These are phyloP conservation scores for Pseudopithomyces chartarum DNA, from an alignment of 2,329 filamentous ascomycete species.

Conservation along the genomic window DNA sequence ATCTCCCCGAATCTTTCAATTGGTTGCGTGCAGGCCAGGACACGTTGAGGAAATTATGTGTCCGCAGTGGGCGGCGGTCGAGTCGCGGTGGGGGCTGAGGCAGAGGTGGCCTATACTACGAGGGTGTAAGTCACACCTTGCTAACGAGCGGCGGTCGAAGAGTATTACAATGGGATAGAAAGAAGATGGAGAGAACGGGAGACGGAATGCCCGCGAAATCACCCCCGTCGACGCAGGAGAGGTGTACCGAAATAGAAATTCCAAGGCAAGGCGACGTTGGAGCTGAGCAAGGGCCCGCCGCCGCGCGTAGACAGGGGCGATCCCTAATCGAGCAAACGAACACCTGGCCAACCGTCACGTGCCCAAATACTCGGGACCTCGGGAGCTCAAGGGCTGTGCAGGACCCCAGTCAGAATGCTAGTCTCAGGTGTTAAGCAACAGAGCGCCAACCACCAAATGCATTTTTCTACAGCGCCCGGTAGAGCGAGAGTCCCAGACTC, in stretches of 20 bases:
- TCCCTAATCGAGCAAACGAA: constrained; percentile 8
- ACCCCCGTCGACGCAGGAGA: constrained; percentile 24
- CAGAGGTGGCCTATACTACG: constrained; percentile 8
- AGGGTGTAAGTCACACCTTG: background rate
- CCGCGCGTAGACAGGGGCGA: constrained; percentile 10
- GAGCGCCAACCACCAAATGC: background rate
- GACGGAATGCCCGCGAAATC: constrained; percentile 7
- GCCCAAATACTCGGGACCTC: background rate
- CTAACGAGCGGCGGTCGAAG: constrained; percentile 20
- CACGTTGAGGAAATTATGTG: background rate
- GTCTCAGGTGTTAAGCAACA: no score
- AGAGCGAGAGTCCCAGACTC: background rate
- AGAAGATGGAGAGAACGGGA: constrained; percentile 12
- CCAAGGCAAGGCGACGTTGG: constrained; percentile 8
- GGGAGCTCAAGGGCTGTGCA: no score
- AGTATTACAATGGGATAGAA: constrained; percentile 21
- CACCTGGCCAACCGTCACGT: constrained; percentile 22
- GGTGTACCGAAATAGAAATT: constrained; percentile 34
- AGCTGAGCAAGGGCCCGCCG: constrained; percentile 21
- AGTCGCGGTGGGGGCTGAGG: constrained; percentile 18
- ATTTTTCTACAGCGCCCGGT: background rate
- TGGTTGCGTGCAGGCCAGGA: background rate
- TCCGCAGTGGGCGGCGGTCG: background rate
- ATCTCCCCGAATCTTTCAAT: background rate
- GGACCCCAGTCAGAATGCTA: no score